Percentiles rank a stretch among this genome's conserved stretches.
Evolutionary conservation across 2,329 filamentous ascomycete genomes (phyloP).

Genomic region (Penicillium sp.): DNA sequence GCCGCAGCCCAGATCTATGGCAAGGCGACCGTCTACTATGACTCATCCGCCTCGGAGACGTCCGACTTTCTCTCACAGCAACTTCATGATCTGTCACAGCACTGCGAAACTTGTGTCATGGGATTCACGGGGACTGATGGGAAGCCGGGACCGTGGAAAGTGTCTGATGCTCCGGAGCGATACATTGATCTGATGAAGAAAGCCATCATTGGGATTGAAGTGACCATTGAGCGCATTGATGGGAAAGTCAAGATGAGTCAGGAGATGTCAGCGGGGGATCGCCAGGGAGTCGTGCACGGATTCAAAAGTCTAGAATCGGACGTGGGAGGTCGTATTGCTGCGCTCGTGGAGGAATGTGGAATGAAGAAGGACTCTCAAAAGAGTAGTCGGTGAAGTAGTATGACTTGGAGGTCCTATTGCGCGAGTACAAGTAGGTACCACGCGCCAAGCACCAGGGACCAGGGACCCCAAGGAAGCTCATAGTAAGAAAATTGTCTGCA

Average conservation of each 20-base stretch:
- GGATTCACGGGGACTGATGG: conserved; percentile 50
- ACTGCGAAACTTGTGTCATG: conserved; percentile 52
- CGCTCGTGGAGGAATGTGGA: conserved; percentile 15
- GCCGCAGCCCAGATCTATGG: conserved; percentile 60
- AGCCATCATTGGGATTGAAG: conserved; percentile 56
- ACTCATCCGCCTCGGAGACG: conserved; percentile 47
- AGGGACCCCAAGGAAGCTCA: too few species aligned
- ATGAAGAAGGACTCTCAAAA: conserved; percentile 10
- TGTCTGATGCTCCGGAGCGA: conserved; percentile 54
- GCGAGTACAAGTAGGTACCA: too few species aligned
- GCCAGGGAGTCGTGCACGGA: conserved; percentile 53
- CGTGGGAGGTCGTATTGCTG: conserved; percentile 26
- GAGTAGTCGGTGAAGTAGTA: background rate
- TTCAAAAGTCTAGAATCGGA: conserved; percentile 45
- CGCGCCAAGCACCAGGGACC: too few species aligned
- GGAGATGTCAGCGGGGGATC: conserved; percentile 50
- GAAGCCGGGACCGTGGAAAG: conserved; percentile 48
- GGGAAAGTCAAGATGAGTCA: conserved; percentile 66
- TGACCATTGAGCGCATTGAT: conserved; percentile 49
- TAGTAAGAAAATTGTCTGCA: too few species aligned
- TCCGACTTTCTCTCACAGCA: conserved; percentile 49
- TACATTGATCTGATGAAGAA: conserved; percentile 56
- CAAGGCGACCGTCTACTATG: conserved; percentile 48
- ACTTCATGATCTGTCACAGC: conserved; percentile 12
- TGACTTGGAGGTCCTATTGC: too few species aligned